Percentiles rank a stretch among this genome's conserved stretches.
phyloP scores from a whole-genome alignment of 73 alveolate species.

The Loxodes magnus region DNA sequence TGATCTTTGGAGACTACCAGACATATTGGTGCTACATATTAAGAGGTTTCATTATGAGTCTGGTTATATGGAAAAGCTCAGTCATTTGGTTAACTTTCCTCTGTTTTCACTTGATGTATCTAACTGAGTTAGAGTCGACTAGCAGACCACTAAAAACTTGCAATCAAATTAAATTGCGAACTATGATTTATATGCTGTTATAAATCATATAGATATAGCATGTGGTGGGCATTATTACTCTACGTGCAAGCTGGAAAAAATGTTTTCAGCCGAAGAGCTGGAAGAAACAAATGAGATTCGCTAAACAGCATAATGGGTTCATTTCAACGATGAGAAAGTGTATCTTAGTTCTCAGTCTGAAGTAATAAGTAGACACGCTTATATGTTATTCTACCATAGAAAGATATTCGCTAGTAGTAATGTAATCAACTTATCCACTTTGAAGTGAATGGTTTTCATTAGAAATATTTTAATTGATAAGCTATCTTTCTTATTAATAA shows the following conservation, averaged over 20 bases:
- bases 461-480: neutral
- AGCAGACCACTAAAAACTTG: neutral
- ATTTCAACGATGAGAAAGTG: neutral
- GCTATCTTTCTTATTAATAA: no score
- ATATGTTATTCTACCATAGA: constrained; percentile 1
- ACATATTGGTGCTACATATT: constrained; percentile 6
- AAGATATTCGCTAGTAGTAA: constrained; percentile 3
- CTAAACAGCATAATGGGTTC: constrained; percentile 10
- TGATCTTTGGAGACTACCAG: constrained; percentile 10
- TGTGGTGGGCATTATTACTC: constrained; percentile 7
- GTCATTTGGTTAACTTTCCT: constrained; percentile 6
- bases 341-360: constrained; percentile 7
- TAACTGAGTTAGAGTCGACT: neutral
- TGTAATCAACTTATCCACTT: constrained; percentile 3
- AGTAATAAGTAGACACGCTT: constrained; percentile 7
- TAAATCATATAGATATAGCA: constrained; percentile 6
- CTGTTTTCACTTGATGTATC: neutral
- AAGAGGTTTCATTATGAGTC: neutral
- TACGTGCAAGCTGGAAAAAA: neutral
- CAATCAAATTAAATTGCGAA: neutral
- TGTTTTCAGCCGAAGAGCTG: no score
- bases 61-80: neutral
- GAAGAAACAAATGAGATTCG: no score
- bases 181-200: constrained; percentile 12
- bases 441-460: neutral